Conservation (phyloP, 192 early-diverging fungal species). For the Podila horticola region DNA sequence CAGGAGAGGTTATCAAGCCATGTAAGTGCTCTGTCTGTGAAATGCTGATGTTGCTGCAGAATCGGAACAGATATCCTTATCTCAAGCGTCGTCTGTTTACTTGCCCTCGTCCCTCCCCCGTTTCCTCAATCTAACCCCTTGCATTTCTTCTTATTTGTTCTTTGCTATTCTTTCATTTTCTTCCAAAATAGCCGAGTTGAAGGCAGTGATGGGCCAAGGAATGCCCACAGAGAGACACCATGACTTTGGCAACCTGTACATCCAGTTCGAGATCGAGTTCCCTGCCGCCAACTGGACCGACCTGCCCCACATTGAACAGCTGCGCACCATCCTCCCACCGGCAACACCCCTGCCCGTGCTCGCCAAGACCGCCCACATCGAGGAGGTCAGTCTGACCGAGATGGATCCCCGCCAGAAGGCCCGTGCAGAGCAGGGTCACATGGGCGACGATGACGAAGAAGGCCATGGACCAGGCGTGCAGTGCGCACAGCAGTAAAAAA, state of each 20-base stretch:
- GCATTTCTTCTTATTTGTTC: neutral
- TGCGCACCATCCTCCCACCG: conserved; percentile 85
- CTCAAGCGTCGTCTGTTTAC: neutral
- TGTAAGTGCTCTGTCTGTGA: conserved; percentile 49
- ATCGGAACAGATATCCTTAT: neutral
- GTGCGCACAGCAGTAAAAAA: conserved; percentile 91
- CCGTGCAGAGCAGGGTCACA: conserved; percentile 61
- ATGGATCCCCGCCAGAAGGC: conserved; percentile 76
- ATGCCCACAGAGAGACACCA: conserved; percentile 92
- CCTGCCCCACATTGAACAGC: conserved; percentile 69
- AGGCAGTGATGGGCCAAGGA: conserved; percentile 88
- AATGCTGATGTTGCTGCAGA: neutral
- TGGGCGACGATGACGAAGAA: conserved; percentile 74
- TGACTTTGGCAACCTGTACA: conserved; percentile 89
- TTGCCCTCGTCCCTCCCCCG: neutral
- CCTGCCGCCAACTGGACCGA: conserved; percentile 82
- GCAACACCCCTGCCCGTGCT: conserved; percentile 41
- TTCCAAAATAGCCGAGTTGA: conserved; percentile 63
- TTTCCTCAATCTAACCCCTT: neutral
- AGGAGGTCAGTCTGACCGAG: conserved; percentile 84
- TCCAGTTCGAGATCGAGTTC: conserved; percentile 94
- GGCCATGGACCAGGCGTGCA: conserved; percentile 80
- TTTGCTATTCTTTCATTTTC: neutral
- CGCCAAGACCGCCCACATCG: conserved; percentile 64
- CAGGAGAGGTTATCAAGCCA: conserved; percentile 94